These are phyloP conservation scores for Phaffia tasmanica DNA, from an alignment of 768 basidiomycete genomes.

Conservation along the genomic window DNA sequence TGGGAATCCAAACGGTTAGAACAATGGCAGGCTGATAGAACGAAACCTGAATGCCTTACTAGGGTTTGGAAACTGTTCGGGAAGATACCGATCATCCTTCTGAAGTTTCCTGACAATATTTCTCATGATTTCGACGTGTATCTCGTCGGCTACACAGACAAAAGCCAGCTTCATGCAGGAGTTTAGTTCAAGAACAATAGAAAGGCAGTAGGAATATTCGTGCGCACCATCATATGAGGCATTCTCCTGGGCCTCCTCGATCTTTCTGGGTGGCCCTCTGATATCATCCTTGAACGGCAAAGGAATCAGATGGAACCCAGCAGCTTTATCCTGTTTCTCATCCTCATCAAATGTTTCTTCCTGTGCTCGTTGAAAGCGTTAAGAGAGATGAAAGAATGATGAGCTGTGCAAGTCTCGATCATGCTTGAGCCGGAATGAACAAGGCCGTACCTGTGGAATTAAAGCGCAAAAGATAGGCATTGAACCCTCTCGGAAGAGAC, in stretches of 20 bases:
- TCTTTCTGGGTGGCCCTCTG: slow-evolving; percentile 51
- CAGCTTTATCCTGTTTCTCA: slow-evolving; percentile 55
- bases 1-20: slow-evolving; percentile 9
- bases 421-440: too few relatives aligned
- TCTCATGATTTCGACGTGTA: slow-evolving; percentile 18
- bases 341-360: slow-evolving; percentile 34
- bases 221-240: background rate
- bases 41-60: slow-evolving; percentile 45
- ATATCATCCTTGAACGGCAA: slow-evolving; percentile 95
- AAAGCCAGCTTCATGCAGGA: background rate
- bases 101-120: slow-evolving; percentile 57
- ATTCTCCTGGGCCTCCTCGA: slow-evolving; percentile 40
- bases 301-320: slow-evolving; percentile 84
- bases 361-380: background rate
- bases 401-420: background rate
- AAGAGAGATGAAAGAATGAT: background rate
- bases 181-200: too few relatives aligned
- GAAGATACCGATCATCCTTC: slow-evolving; percentile 73
- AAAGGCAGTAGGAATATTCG: background rate
- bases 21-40: slow-evolving; percentile 2
- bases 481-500: slow-evolving; percentile 58
- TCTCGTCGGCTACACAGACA: slow-evolving; percentile 10
- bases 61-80: slow-evolving; percentile 53
- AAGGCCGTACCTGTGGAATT: slow-evolving; percentile 62
- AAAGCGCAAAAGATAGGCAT: slow-evolving; percentile 71